Conservation (phyloP, 441 rosid species). For the Theobroma grandiflorum region DNA sequence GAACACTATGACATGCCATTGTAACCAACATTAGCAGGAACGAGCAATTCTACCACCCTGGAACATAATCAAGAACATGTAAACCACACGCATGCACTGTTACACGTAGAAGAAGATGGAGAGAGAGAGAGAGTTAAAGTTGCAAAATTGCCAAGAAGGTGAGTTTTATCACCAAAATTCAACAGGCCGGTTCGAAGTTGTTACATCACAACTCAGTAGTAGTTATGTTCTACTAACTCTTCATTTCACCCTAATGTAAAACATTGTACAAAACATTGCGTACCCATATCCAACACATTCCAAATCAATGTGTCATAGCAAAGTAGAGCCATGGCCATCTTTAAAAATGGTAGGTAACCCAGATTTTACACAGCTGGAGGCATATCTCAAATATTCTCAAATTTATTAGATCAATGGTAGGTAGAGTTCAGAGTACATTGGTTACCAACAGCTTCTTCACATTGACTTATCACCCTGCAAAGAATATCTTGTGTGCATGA, state of each 20-base stretch:
- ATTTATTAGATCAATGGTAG: not conserved
- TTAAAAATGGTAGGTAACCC: not conserved
- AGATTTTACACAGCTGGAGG: not conserved
- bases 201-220: not conserved
- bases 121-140: too few relatives aligned
- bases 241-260: too few relatives aligned
- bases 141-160: too few relatives aligned
- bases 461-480: not conserved
- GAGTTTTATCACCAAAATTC: not conserved
- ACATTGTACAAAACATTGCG: too few relatives aligned
- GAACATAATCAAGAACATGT: too few relatives aligned
- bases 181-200: not conserved
- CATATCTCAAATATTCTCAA: not conserved
- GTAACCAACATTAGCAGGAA: too few relatives aligned
- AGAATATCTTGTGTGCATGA: not conserved
- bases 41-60: too few relatives aligned
- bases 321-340: not conserved
- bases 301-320: not conserved
- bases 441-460: conserved; percentile 6
- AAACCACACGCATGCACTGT: too few relatives aligned
- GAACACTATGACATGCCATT: too few relatives aligned
- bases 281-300: too few relatives aligned
- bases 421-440: conserved; percentile 9
- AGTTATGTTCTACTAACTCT: too few relatives aligned
- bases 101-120: too few relatives aligned